phyloP scores from a whole-genome alignment of 148 eudicot species.

The Arbutus unedo region DNA sequence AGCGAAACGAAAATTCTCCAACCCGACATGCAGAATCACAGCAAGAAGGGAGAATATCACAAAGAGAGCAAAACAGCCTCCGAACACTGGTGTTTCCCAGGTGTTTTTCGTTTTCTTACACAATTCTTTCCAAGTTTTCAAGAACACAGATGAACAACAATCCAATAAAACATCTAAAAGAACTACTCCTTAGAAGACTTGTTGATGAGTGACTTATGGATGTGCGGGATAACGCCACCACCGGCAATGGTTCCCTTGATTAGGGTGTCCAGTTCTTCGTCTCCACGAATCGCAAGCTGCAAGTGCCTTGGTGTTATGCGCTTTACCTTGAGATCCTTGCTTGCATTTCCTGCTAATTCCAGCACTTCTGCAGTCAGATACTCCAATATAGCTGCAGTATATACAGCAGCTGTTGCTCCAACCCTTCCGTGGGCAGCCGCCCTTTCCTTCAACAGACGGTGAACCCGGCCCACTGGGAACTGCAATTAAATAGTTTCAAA shows the following conservation, averaged over 20 bases:
- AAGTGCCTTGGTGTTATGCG: constrained; percentile 23
- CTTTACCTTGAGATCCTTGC: constrained; percentile 20
- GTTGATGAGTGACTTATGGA: constrained; percentile 22
- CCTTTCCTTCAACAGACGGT: constrained; percentile 21
- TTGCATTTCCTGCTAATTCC: constrained; percentile 22
- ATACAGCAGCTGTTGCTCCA: constrained; percentile 21
- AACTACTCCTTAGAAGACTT: constrained; percentile 16
- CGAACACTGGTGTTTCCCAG: constrained; percentile 5
- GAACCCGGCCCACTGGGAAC: constrained; percentile 27
- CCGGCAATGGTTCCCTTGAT: constrained; percentile 18
- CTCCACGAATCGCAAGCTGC: constrained; percentile 23
- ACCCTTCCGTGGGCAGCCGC: constrained; percentile 16
- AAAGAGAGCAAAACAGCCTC: background rate
- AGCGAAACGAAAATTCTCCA: background rate
- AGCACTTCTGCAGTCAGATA: constrained; percentile 21
- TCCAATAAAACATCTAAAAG: background rate
- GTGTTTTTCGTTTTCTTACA: background rate
- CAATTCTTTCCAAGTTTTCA: background rate
- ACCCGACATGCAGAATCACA: background rate
- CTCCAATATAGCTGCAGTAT: constrained; percentile 20
- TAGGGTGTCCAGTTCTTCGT: constrained; percentile 18
- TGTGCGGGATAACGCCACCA: constrained; percentile 20
- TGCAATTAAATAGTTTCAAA: background rate
- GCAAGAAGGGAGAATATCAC: background rate
- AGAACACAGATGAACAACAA: background rate